Base-by-base conservation (phyloP, 805 yeast species). In the Brettanomyces bruxellensis region DNA sequence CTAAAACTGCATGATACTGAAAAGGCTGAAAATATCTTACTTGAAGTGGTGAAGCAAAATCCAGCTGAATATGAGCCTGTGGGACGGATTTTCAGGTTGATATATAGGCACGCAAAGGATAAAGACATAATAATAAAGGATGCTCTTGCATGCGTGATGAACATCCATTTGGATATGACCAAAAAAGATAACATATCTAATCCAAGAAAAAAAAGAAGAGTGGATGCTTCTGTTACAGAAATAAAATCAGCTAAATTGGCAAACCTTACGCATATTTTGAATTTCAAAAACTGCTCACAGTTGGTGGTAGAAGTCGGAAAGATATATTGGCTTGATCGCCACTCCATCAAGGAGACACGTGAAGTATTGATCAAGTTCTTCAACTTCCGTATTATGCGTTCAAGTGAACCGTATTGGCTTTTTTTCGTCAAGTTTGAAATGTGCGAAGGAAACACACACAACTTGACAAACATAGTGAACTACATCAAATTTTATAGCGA, bases 391-490 rank as follows among this genome's bases (percentile, higher is more conserved):
- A 55, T 63, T 3, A 55, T 81, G 12, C 62, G 62, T 40, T 55
- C 64, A 5, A 73, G 79, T 1, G 60, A 61, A 4, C 54, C 69
- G 22, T 84, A 80, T 53, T 83, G 89, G 89, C 56, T 61, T 9
- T 70, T 72, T 37, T 79, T 65, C 49, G 71, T 82, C 49, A 74
- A 76, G 41, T 78, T 74, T 54, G 83, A 81, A 50, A 70, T 68
- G 23, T 45, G 53, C 1, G 67, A 67, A 42, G 62, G 67, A 18
- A 78, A 79, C 49, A 62, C 69, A 30, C 57, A 58, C 25, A 75
- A 76, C 49, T 51, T 81, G 25, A 61, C 68, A 22, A 68, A 63
- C 39, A 65, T 81, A 13, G 63, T 79, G 11, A 58, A 66, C 14
- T 67, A 72, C 37, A 55, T 83, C 34, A 74, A 75, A 32, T 59